Evolutionary conservation across 805 yeast genomes (phyloP), one percentile per base, ranked within the genome.

Genomic region (Saccharomycopsis guyanensis): DNA sequence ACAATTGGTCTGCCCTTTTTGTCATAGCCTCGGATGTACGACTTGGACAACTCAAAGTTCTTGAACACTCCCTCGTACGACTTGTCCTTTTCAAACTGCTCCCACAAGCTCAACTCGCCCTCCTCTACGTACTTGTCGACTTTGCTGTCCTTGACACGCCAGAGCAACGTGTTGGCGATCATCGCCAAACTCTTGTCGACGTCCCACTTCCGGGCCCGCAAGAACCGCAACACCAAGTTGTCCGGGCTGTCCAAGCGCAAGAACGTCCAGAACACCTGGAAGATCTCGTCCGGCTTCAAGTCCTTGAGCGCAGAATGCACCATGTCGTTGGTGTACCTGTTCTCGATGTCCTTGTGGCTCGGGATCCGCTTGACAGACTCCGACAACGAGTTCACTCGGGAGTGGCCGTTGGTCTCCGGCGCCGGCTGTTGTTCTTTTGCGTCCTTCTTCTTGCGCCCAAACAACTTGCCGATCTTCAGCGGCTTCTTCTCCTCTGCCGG

Each of bases 161-260:
- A 89, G 51, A 74, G 70, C 54, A 86, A 61, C 4, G 94, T 80
- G 51, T 73, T 69, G n/a, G 81, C 70, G 42, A 86, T 58, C 95
- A 88, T 87, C 18, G 69, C 67, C 47, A 85, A 60, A 0, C 87
- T 72, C 57, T 79, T 76, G 55, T 78, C 81, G 19, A 80, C 70
- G 53, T 83, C 78, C 81, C 87, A 87, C 65, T 87, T 87, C 65
- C 96, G 79, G 33, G 96, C 96, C 55, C 95, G 73, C 22, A 86
- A 64, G 57, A 82, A 89, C 57, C 95, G 74, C 57, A 89, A 69
- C 25, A 86, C 42, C 54, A 81, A 63, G 56, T 84, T 82, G 63
- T 93, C 99, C 2, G 94, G 84, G 40, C 81, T 71, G 61, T 91
- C 97, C 36, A 78, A 73, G 64, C 91, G 79, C 42, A 78, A 57